phyloP scores from a whole-genome alignment of 179 eudicot genomes.

The Corrigiola litoralis region DNA sequence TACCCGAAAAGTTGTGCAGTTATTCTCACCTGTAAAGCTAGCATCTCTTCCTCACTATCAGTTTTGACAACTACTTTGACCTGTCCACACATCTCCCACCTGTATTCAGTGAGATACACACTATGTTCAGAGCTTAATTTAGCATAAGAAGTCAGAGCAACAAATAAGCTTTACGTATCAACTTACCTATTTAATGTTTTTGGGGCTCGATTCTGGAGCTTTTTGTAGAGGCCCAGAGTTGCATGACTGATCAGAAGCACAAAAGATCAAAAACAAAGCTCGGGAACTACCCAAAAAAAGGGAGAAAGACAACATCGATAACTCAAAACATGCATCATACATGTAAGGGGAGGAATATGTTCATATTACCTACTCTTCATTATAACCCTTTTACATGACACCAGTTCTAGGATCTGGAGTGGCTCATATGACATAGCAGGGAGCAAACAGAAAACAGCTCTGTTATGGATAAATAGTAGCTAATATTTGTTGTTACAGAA shows the following conservation, averaged over 20 bases:
- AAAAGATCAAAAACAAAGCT: not conserved
- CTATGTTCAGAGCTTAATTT: not conserved
- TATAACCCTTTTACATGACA: no score
- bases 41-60: slow-evolving; percentile 91
- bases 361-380: no score
- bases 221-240: slow-evolving; percentile 89
- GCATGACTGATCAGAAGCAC: slow-evolving; percentile 61
- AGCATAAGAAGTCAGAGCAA: not conserved
- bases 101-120: slow-evolving; percentile 21
- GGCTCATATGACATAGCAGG: not conserved
- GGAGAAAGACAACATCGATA: no score
- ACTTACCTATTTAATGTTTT: slow-evolving; percentile 73
- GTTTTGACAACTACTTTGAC: slow-evolving; percentile 95
- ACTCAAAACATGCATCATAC: not conserved
- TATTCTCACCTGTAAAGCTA: slow-evolving; percentile 61
- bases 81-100: slow-evolving; percentile 99
- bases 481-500: not conserved
- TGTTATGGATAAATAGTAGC: not conserved
- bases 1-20: not conserved
- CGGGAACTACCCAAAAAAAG: no score
- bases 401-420: not conserved
- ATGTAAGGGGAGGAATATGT: not conserved
- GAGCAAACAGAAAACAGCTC: not conserved
- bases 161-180: not conserved
- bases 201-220: slow-evolving; percentile 80